A percentile compares a stretch with the other conserved stretches of the same genome.
phyloP scores from a whole-genome alignment of 306 rosid genomes.

The Vigna nakashimae region DNA sequence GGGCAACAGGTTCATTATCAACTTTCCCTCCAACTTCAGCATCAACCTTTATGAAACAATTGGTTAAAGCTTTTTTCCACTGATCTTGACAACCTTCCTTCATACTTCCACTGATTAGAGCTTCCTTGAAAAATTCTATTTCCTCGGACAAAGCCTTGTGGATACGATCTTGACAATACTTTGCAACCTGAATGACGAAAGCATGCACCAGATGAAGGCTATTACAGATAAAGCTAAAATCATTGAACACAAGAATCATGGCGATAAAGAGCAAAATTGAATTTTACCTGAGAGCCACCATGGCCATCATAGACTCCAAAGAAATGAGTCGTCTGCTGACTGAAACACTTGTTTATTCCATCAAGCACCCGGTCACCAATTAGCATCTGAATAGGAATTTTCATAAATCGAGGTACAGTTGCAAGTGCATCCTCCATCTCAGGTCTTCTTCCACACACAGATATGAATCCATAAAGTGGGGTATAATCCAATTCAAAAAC shows the following conservation, averaged over 20 bases:
- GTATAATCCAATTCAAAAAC: conserved; percentile 85
- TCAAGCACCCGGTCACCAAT: conserved; percentile 65
- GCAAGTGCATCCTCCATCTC: conserved; percentile 96
- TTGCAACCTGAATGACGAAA: conserved; percentile 72
- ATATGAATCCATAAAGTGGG: conserved; percentile 84
- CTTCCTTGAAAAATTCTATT: conserved; percentile 67
- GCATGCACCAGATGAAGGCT: conserved; percentile 20
- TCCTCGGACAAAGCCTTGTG: conserved; percentile 88
- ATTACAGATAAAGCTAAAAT: conserved; percentile 1
- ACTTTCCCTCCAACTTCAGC: conserved; percentile 81
- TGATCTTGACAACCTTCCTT: conserved; percentile 68
- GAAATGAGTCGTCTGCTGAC: conserved; percentile 71
- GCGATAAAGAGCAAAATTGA: conserved; percentile 8
- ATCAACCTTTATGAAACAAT: conserved; percentile 82
- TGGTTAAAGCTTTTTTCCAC: conserved; percentile 76
- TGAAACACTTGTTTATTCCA: conserved; percentile 64
- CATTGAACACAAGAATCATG: conserved; percentile 12
- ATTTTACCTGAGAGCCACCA: conserved; percentile 86
- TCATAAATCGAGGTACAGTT: conserved; percentile 61
- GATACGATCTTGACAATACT: conserved; percentile 80
- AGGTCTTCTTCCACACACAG: conserved; percentile 87
- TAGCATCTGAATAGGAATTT: conserved; percentile 84
- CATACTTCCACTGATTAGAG: conserved; percentile 53
- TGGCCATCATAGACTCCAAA: conserved; percentile 97
- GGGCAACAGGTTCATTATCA: conserved; percentile 70